These are phyloP conservation scores for Ceratobasidium sp. DNA, from an alignment of 1,284 basidiomycete genomes.

Conservation along the genomic window DNA sequence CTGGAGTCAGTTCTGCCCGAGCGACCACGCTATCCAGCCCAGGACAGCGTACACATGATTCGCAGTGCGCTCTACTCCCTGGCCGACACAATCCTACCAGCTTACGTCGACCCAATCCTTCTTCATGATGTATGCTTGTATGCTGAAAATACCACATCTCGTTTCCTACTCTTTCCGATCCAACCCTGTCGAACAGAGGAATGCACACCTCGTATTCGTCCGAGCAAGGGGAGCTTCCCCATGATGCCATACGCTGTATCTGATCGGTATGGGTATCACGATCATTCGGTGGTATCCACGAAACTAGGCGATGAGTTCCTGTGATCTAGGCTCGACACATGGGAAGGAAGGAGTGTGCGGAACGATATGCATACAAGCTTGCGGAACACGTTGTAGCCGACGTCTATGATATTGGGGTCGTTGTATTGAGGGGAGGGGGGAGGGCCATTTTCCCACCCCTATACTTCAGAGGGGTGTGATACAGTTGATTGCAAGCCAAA, in stretches of 20 bases:
- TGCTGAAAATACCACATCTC: background rate
- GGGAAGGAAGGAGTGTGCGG: background rate
- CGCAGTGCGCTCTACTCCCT: too few relatives aligned
- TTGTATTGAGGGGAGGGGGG: too few relatives aligned
- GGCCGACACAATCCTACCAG: too few relatives aligned
- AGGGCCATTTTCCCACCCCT: background rate
- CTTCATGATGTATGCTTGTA: background rate
- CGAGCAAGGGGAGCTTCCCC: background rate
- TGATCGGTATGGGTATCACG: background rate
- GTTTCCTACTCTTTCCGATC: conserved; percentile 4
- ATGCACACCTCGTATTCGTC: background rate
- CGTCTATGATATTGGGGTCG: background rate
- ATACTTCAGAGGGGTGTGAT: background rate
- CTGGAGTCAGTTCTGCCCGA: too few relatives aligned
- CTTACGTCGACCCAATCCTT: background rate
- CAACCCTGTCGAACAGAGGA: conserved; percentile 25
- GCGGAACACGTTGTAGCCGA: conserved; percentile 21
- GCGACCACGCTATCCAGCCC: too few relatives aligned
- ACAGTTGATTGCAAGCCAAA: background rate
- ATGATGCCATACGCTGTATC: conserved; percentile 9
- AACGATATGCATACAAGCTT: background rate
- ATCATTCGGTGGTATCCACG: conserved; percentile 7
- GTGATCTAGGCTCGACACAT: conserved; percentile 13
- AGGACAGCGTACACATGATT: too few relatives aligned
- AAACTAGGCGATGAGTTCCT: background rate